Percentiles rank a stretch among this genome's conserved stretches.
Evolutionary conservation across 192 early-diverging fungal genomes (phyloP).

Genomic region (Coemansia sp.): DNA sequence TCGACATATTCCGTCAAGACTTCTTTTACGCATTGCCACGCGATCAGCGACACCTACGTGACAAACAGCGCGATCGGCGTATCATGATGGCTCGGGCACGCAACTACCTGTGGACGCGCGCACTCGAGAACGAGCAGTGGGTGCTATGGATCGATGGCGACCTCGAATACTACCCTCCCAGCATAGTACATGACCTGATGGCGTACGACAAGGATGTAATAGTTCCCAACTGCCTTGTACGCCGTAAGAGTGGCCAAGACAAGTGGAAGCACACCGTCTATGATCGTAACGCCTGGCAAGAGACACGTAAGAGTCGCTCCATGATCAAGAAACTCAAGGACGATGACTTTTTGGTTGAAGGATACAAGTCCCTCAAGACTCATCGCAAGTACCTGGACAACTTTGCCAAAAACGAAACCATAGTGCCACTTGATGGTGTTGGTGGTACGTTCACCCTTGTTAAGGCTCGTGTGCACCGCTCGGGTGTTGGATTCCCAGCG

Average conservation of each 20-base stretch:
- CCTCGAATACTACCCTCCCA: conserved; percentile 68
- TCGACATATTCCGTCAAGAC: conserved; percentile 67
- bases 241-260: conserved; percentile 42
- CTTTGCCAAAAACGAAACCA: conserved; percentile 45
- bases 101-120: conserved; percentile 64
- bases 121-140: conserved; percentile 68
- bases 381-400: conserved; percentile 51
- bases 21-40: conserved; percentile 57
- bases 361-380: conserved; percentile 51
- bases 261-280: conserved; percentile 63
- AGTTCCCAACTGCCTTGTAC: conserved; percentile 64
- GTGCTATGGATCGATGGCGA: conserved; percentile 78
- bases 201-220: conserved; percentile 69
- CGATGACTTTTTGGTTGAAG: conserved; percentile 46
- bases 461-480: conserved; percentile 67
- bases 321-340: conserved; percentile 52
- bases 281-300: conserved; percentile 74
- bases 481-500: conserved; percentile 67
- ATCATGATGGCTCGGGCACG: conserved; percentile 66
- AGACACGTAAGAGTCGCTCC: conserved; percentile 61
- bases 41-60: conserved; percentile 62
- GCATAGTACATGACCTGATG: conserved; percentile 65
- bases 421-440: conserved; percentile 68
- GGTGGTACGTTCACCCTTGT: conserved; percentile 73
- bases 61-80: conserved; percentile 64